Percentiles rank a stretch among this genome's conserved stretches.
phyloP scores from a whole-genome alignment of 2,329 filamentous ascomycete species.

The Penicillium sp. region DNA sequence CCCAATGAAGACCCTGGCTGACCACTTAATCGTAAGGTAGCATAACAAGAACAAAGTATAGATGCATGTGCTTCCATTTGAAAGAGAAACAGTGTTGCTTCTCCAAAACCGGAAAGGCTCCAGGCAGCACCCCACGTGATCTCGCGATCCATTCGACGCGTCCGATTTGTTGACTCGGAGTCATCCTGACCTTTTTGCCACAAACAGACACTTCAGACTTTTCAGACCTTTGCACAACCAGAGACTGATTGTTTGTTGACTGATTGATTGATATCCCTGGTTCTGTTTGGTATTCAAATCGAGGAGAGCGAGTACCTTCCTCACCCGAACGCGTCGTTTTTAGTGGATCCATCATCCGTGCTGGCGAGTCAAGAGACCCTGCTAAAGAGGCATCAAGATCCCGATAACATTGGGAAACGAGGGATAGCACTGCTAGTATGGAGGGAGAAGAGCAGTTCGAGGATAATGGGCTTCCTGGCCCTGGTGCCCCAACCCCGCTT shows the following conservation, averaged over 20 bases:
- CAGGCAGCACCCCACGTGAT: conserved; percentile 33
- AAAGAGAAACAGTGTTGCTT: not conserved
- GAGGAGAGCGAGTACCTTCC: not conserved
- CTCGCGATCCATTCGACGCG: conserved; percentile 38
- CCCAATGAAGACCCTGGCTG: not conserved
- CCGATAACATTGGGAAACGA: no score
- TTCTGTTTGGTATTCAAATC: not conserved
- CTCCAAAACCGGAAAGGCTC: conserved; percentile 10
- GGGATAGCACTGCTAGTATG: conserved; percentile 49
- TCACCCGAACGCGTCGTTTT: conserved; percentile 3
- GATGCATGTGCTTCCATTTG: not conserved
- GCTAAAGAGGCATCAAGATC: not conserved
- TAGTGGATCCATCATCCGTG: not conserved
- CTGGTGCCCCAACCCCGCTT: conserved; percentile 90
- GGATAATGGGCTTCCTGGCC: conserved; percentile 71
- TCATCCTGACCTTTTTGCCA: conserved; percentile 20
- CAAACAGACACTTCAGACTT: conserved; percentile 8
- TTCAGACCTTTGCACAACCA: not conserved
- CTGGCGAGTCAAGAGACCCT: not conserved
- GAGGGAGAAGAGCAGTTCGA: conserved; percentile 72
- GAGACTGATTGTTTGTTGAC: not conserved
- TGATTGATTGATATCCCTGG: not conserved
- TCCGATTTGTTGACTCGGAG: conserved; percentile 20
- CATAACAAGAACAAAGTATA: not conserved
- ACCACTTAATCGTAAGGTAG: not conserved